These are phyloP conservation scores for Schizochytrium sp. DNA, from an alignment of 108 stramenopile genomes.

Conservation along the genomic window DNA sequence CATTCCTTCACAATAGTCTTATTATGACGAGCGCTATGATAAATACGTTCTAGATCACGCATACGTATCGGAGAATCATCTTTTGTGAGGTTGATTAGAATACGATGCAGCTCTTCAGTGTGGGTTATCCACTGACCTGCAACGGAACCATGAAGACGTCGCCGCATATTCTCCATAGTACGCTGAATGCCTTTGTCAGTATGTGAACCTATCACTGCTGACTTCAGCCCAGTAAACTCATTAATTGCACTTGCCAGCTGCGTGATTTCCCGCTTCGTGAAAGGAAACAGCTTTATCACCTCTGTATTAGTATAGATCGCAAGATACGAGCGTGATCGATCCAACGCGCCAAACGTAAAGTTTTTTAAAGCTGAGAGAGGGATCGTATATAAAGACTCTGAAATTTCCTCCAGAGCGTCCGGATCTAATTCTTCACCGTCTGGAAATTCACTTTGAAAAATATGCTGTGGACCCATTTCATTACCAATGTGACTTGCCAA, in stretches of 20 bases:
- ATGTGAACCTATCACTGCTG: background rate
- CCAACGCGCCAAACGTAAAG: constrained; percentile 28
- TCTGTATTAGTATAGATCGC: constrained; percentile 14
- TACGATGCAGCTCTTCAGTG: constrained; percentile 44
- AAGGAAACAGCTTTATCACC: constrained; percentile 56
- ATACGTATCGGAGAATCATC: constrained; percentile 25
- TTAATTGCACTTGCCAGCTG: constrained; percentile 3
- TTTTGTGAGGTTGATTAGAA: constrained; percentile 27
- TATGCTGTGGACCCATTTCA: background rate
- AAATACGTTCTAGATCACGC: constrained; percentile 29
- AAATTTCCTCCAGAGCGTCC: background rate
- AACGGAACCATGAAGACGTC: background rate
- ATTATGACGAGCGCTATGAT: constrained; percentile 19
- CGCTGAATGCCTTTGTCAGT: background rate
- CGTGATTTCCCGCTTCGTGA: background rate
- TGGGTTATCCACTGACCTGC: constrained; percentile 31
- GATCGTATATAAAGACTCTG: background rate
- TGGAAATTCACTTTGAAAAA: background rate
- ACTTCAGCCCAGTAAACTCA: constrained; percentile 33
- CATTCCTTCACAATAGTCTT: constrained; percentile 35
- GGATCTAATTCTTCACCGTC: background rate
- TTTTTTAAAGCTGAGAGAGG: background rate
- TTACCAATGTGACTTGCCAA: background rate
- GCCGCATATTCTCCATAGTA: constrained; percentile 29
- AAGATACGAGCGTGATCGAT: background rate